phyloP scores from a whole-genome alignment of 257 asterid genomes.

The Gardenia jasminoides region DNA sequence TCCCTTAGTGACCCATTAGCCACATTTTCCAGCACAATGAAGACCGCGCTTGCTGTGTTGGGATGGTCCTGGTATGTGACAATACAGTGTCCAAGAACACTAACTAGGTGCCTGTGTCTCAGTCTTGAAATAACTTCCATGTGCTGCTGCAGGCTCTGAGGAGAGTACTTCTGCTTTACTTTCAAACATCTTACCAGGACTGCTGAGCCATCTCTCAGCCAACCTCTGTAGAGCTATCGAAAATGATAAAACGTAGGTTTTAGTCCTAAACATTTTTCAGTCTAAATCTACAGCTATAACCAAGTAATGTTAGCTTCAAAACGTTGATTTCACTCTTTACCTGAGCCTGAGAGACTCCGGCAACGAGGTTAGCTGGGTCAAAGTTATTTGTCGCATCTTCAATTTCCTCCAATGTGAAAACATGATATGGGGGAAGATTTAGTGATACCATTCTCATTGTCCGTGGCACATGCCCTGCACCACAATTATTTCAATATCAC shows the following conservation, averaged over 20 bases:
- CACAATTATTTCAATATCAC: slow-evolving; percentile 3
- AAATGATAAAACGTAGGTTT: not conserved
- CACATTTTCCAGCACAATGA: slow-evolving; percentile 73
- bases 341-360: slow-evolving; percentile 86
- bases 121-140: slow-evolving; percentile 89
- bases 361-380: slow-evolving; percentile 74
- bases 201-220: slow-evolving; percentile 81
- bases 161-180: slow-evolving; percentile 77
- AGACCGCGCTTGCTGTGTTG: slow-evolving; percentile 67
- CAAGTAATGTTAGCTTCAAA: not conserved
- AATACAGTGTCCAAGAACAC: slow-evolving; percentile 91
- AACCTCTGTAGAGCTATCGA: slow-evolving; percentile 71
- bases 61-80: slow-evolving; percentile 91
- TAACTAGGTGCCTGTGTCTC: slow-evolving; percentile 86
- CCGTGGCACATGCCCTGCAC: slow-evolving; percentile 57
- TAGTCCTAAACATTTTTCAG: not conserved
- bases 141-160: slow-evolving; percentile 83
- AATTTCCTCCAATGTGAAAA: slow-evolving; percentile 86
- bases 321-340: slow-evolving; percentile 29
- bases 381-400: slow-evolving; percentile 88
- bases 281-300: not conserved
- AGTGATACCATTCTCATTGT: slow-evolving; percentile 76
- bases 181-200: slow-evolving; percentile 86
- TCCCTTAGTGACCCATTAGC: slow-evolving; percentile 71
- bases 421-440: slow-evolving; percentile 85